Conservation (phyloP, 345 rosid species). For the Raphanus raphanistrum region DNA sequence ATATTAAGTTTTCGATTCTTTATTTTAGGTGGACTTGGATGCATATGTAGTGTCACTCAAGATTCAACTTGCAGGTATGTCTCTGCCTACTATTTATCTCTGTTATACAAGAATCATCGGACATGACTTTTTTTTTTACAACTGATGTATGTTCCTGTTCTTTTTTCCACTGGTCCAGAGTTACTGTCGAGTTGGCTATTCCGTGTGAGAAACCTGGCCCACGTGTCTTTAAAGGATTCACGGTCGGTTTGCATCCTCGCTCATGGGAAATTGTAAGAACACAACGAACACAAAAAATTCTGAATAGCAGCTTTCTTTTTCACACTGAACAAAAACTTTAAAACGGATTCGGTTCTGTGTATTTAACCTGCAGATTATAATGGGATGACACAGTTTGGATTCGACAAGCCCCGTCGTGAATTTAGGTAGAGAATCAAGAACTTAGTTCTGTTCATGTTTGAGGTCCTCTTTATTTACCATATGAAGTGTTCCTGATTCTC, state of each 20-base stretch:
- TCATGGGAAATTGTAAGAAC: constrained; percentile 92
- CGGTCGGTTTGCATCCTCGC: constrained; percentile 92
- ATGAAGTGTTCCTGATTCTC: neutral
- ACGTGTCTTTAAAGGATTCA: constrained; percentile 79
- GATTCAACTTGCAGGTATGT: constrained; percentile 86
- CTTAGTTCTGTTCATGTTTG: neutral
- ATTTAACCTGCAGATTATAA: constrained; percentile 61
- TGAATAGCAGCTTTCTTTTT: neutral
- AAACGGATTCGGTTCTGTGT: neutral
- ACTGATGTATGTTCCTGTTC: neutral
- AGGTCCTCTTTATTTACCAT: constrained; percentile 2
- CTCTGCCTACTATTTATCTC: constrained; percentile 9
- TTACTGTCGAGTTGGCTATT: constrained; percentile 72
- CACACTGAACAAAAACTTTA: neutral
- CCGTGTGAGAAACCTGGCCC: constrained; percentile 86
- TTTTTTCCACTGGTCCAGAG: constrained; percentile 48
- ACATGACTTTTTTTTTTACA: neutral
- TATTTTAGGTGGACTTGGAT: constrained; percentile 70
- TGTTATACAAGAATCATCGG: constrained; percentile 5
- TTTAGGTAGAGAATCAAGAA: constrained; percentile 54
- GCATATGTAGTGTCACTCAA: constrained; percentile 80
- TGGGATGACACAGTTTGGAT: constrained; percentile 90
- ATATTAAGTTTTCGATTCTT: neutral
- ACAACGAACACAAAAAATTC: neutral
- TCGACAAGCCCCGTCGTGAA: constrained; percentile 53